A percentile compares a stretch with the other conserved stretches of the same genome.
Evolutionary conservation across 306 rosid species (phyloP).

Genomic region (Cucurbita pepo): DNA sequence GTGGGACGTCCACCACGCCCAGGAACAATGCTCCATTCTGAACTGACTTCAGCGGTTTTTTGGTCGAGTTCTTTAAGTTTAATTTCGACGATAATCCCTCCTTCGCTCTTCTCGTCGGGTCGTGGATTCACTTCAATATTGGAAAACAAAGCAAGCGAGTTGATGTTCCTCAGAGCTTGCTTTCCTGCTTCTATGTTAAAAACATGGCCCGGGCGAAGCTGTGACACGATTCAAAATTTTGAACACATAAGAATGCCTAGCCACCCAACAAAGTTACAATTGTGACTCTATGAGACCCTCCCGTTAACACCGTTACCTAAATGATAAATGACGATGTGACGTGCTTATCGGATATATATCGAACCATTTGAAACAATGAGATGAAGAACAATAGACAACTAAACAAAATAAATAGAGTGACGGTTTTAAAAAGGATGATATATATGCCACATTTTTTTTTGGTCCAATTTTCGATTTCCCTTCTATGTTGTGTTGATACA

Average conservation of each 20-base stretch:
- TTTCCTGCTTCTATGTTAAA: constrained; percentile 96
- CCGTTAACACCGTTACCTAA: not conserved
- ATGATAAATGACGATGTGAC: not conserved
- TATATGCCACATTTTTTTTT: not conserved
- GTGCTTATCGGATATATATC: not conserved
- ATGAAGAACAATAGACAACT: not conserved
- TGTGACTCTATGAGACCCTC: not conserved
- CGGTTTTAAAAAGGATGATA: not conserved
- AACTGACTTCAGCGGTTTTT: constrained; percentile 84
- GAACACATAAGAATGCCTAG: constrained; percentile 9
- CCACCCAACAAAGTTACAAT: not conserved
- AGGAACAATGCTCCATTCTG: constrained; percentile 95
- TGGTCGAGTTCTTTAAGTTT: constrained; percentile 86
- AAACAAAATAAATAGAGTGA: not conserved
- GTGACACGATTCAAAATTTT: constrained; percentile 16
- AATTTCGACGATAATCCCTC: constrained; percentile 85
- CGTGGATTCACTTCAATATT: constrained; percentile 95
- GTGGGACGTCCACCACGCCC: constrained; percentile 94
- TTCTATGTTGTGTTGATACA: not conserved
- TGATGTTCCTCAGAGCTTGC: constrained; percentile 84
- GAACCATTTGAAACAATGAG: not conserved
- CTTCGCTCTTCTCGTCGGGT: constrained; percentile 87
- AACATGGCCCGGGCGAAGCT: constrained; percentile 71
- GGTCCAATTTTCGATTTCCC: not conserved
- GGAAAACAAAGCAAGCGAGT: constrained; percentile 77